Conservation (phyloP, 2,329 filamentous ascomycete genomes). For the Monosporascus sp. region DNA sequence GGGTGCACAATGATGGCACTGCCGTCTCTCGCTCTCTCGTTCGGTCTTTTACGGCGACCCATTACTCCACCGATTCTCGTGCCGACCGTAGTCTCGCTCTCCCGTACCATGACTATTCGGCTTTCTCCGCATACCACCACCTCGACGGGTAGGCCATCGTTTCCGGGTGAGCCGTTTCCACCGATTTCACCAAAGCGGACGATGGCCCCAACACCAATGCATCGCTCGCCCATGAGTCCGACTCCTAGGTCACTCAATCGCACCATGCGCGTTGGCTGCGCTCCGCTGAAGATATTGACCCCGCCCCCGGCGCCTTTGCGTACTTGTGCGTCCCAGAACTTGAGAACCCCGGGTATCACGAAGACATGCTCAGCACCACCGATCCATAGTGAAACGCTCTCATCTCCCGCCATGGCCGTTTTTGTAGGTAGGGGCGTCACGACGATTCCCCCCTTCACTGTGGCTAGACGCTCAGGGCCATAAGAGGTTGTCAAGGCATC, state of each 20-base stretch:
- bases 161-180: constrained; percentile 15
- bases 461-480: constrained; percentile 46
- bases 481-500: constrained; percentile 44
- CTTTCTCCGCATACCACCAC: constrained; percentile 52
- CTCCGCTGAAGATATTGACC: constrained; percentile 51
- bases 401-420: constrained; percentile 42
- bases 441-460: constrained; percentile 48
- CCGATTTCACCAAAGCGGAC: constrained; percentile 28
- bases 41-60: constrained; percentile 22
- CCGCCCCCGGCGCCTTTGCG: constrained; percentile 45
- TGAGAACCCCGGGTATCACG: constrained; percentile 48
- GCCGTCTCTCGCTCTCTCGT: constrained; percentile 32
- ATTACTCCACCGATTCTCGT: constrained; percentile 37
- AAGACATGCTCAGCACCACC: constrained; percentile 52
- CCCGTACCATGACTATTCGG: constrained; percentile 49
- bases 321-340: constrained; percentile 57
- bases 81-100: constrained; percentile 44
- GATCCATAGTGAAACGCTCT: constrained; percentile 53
- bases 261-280: constrained; percentile 50
- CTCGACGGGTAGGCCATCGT: constrained; percentile 44
- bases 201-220: constrained; percentile 45
- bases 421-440: constrained; percentile 40
- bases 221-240: constrained; percentile 53
- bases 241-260: constrained; percentile 48
- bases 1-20: constrained; percentile 53